A percentile compares a stretch with the other conserved stretches of the same genome.
phyloP scores from a whole-genome alignment of 2,329 filamentous ascomycete genomes.

The Colletotrichum camelliae region DNA sequence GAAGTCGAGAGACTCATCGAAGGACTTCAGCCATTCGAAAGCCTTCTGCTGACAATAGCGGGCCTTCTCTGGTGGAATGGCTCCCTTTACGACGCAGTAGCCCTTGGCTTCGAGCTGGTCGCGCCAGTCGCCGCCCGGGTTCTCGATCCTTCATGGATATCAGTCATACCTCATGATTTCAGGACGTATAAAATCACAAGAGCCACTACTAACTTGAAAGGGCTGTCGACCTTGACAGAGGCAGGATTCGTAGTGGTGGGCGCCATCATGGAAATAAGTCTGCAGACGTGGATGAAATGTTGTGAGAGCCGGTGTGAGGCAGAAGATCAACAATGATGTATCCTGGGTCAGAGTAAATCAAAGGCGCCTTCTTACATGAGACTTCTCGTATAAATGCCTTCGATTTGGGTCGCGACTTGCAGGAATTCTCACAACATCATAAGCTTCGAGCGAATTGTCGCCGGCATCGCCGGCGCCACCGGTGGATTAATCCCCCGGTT shows the following conservation, averaged over 20 bases:
- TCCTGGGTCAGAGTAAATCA: not conserved
- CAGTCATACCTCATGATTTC: not conserved
- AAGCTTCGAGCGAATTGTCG: not conserved
- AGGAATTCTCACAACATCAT: not conserved
- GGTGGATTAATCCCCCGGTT: not conserved
- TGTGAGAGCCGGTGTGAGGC: not conserved
- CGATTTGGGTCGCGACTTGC: accelerated
- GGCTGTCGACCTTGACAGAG: not conserved
- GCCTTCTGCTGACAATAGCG: not conserved
- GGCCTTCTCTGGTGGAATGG: not conserved
- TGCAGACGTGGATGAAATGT: not conserved
- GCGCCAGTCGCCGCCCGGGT: not conserved
- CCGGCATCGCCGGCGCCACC: not conserved
- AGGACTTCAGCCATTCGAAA: not conserved
- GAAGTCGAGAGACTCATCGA: not conserved
- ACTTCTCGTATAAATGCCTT: not conserved
- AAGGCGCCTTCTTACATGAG: not conserved
- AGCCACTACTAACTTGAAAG: not conserved
- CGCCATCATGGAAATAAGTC: not conserved
- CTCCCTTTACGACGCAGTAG: not conserved
- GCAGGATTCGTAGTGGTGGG: not conserved
- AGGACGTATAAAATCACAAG: accelerated
- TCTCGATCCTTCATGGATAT: not conserved
- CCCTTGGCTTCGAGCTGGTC: not conserved
- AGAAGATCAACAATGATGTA: not conserved